Evolutionary conservation across 108 stramenopile genomes (phyloP).

Genomic region (Seminavis robusta): DNA sequence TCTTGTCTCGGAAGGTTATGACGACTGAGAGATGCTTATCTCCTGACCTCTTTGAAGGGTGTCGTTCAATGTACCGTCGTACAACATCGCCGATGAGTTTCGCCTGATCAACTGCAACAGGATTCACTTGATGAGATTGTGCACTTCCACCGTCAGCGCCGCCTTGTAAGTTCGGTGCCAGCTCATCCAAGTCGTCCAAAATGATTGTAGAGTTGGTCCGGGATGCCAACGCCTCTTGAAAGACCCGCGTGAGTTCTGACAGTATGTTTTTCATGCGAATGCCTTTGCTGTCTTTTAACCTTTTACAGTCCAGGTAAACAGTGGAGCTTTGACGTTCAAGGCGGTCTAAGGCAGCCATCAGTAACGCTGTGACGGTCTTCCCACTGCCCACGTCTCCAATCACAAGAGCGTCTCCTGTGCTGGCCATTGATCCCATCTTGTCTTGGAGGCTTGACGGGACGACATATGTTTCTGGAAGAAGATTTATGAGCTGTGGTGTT

Average conservation of each 20-base stretch:
- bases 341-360: slow-evolving; percentile 38
- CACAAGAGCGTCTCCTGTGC: slow-evolving; percentile 8
- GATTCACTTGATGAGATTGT: slow-evolving; percentile 59
- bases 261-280: slow-evolving; percentile 38
- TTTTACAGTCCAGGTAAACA: slow-evolving; percentile 71
- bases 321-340: slow-evolving; percentile 17
- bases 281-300: slow-evolving; percentile 38
- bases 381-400: slow-evolving; percentile 63
- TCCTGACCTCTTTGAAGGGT: too few species aligned
- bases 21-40: too few species aligned
- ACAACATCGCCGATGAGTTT: slow-evolving; percentile 24
- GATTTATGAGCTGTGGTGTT: not conserved
- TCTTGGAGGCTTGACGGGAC: not conserved
- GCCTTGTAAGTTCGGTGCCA: slow-evolving; percentile 57
- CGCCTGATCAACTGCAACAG: slow-evolving; percentile 57
- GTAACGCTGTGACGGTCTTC: slow-evolving; percentile 60
- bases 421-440: not conserved
- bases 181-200: slow-evolving; percentile 72
- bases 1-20: too few species aligned
- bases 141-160: slow-evolving; percentile 32
- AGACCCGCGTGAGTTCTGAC: slow-evolving; percentile 29
- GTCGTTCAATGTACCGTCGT: too few species aligned
- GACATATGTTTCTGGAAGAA: not conserved
- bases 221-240: slow-evolving; percentile 27
- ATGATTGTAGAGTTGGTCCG: slow-evolving; percentile 32